These are phyloP conservation scores for Vicia faba DNA, from an alignment of 306 rosid species.

Conservation along the genomic window DNA sequence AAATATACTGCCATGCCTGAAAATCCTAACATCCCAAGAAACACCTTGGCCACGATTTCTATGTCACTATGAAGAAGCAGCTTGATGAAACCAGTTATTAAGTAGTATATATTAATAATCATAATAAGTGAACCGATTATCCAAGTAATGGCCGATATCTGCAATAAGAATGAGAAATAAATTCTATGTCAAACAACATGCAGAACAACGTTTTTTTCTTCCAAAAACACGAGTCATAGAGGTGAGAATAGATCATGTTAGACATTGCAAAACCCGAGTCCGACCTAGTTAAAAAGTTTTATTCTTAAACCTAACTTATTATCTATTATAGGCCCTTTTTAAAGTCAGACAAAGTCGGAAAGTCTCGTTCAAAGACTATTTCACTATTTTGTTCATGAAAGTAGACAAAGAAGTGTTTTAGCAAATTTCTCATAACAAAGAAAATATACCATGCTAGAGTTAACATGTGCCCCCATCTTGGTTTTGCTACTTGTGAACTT, in stretches of 20 bases:
- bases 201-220: background rate
- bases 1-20: conserved; percentile 73
- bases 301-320: background rate
- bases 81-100: conserved; percentile 65
- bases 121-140: conserved; percentile 63
- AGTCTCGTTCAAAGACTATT: background rate
- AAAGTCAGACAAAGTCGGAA: background rate
- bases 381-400: background rate
- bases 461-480: conserved; percentile 86
- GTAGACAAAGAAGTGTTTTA: background rate
- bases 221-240: background rate
- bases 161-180: conserved; percentile 38
- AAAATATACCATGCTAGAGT: conserved; percentile 64
- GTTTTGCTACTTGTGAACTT: conserved; percentile 86
- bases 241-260: background rate
- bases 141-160: conserved; percentile 82
- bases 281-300: background rate
- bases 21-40: conserved; percentile 81
- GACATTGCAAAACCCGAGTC: background rate
- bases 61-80: conserved; percentile 68
- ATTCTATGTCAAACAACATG: conserved; percentile 28
- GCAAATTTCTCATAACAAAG: background rate
- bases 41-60: conserved; percentile 50
- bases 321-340: background rate
- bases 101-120: conserved; percentile 80